phyloP scores from a whole-genome alignment of 2,329 filamentous ascomycete species.

The Phaeosphaeria sp. region DNA sequence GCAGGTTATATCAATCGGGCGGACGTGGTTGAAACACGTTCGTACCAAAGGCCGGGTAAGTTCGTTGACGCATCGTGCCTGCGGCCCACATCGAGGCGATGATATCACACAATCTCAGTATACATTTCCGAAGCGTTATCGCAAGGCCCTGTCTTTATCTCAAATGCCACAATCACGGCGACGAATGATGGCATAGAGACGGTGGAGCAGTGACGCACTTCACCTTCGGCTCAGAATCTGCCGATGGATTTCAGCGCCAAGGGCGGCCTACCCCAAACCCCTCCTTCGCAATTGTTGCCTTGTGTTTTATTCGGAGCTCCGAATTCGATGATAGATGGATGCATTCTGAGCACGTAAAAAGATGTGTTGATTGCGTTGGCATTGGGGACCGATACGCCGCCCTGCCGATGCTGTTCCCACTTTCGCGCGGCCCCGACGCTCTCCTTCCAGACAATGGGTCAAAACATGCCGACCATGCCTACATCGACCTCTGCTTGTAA shows the following conservation, averaged over 20 bases:
- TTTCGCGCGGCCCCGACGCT: slow-evolving; percentile 1
- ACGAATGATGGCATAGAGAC: background rate
- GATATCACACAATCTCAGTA: background rate
- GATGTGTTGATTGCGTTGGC: background rate
- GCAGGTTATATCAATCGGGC: background rate
- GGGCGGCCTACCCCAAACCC: background rate
- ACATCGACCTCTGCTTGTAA: background rate
- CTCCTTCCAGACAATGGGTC: background rate
- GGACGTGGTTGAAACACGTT: background rate
- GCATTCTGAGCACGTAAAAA: slow-evolving; percentile 5
- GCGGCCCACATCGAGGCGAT: background rate
- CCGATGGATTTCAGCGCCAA: background rate
- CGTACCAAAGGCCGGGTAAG: background rate
- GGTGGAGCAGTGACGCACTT: background rate
- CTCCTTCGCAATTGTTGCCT: background rate
- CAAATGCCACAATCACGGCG: background rate
- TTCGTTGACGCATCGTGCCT: background rate
- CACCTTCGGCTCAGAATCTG: background rate
- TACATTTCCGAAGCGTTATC: background rate
- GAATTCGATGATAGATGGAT: slow-evolving; percentile 2
- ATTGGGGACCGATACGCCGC: background rate
- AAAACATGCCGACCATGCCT: background rate
- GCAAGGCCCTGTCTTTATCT: background rate
- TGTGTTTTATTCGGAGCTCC: background rate
- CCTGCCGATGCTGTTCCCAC: background rate